Evolutionary conservation across 1,284 basidiomycete genomes (phyloP).

Genomic region (Fomitopsis betulina): DNA sequence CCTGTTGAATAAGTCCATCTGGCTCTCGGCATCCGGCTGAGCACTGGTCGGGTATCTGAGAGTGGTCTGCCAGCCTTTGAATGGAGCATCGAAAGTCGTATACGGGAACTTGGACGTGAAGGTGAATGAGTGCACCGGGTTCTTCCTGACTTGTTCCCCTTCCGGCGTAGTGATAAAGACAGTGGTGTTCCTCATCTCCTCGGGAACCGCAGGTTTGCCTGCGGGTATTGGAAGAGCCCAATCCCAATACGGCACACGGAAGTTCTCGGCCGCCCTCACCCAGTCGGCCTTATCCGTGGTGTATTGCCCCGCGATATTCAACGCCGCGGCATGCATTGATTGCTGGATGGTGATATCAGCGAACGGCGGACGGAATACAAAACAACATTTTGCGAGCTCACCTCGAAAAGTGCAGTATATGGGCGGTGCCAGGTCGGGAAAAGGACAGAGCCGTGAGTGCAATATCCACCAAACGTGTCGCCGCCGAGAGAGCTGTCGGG

Average conservation of each 20-base stretch:
- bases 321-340: slow-evolving; percentile 35
- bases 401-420: slow-evolving; percentile 47
- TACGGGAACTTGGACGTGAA: slow-evolving; percentile 37
- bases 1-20: slow-evolving; percentile 29
- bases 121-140: slow-evolving; percentile 39
- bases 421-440: slow-evolving; percentile 54
- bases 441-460: slow-evolving; percentile 42
- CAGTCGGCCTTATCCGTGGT: slow-evolving; percentile 28
- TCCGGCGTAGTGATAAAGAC: slow-evolving; percentile 36
- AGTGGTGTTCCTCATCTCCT: slow-evolving; percentile 33
- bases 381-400: slow-evolving; percentile 18
- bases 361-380: neutral
- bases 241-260: slow-evolving; percentile 49
- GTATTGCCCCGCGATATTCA: slow-evolving; percentile 37
- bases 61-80: slow-evolving; percentile 34
- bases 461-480: slow-evolving; percentile 38
- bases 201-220: slow-evolving; percentile 32
- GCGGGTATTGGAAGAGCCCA: slow-evolving; percentile 36
- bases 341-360: slow-evolving; percentile 29
- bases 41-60: slow-evolving; percentile 34
- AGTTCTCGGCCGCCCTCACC: slow-evolving; percentile 32
- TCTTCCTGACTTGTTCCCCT: slow-evolving; percentile 32
- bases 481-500: slow-evolving; percentile 11
- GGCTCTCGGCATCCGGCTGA: slow-evolving; percentile 25
- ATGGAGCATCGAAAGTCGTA: slow-evolving; percentile 32